Base-by-base conservation (phyloP, 2,329 filamentous ascomycete species). In the Phaeosphaeria sp. region DNA sequence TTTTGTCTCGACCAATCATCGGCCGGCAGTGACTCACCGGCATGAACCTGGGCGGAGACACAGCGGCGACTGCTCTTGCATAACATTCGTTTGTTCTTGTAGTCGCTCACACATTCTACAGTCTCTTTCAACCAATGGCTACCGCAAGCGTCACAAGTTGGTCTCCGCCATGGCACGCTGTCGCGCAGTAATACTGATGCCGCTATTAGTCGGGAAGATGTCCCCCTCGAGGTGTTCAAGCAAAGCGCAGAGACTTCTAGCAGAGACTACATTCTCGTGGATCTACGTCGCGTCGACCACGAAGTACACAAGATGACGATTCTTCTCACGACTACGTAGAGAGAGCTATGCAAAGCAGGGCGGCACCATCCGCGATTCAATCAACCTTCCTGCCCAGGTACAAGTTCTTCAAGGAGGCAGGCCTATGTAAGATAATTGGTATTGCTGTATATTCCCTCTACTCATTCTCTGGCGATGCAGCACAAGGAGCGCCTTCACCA, bases 311-410 rank as follows among this genome's bases (percentile, higher is more conserved):
- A 21, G 9, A 4, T 30, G 25, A 30, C 25, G 11, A 30, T 30
- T 30, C 5, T 11, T 11, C 6, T 30, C n/a, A n/a, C n/a, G n/a
- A n/a, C n/a, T n/a, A n/a, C n/a, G n/a, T n/a, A n/a, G n/a, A n/a
- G n/a, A n/a, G n/a, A n/a, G n/a, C n/a, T n/a, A n/a, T n/a, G n/a
- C n/a, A n/a, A n/a, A n/a, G n/a, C 25, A 85, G 84, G 87, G 88
- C 23, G 87, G 87, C 42, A 88, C 86, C 0, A 84, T 90, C 54
- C 75, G 76, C 9, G 82, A 81, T 2, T 87, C 86, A 0, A 78
- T 89, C 60, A 86, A 87, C 62, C 74, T 87, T 15, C 84, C 84
- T 0, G 84, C 84, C 76, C 6, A 68, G 85, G 25, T 81, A 85
- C 59, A 78, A 79, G 46, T 73, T 87, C 18, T 82, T 81, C 72